Evolutionary conservation across 208 protist genomes (phyloP), one percentile per base, ranked within the genome.

Genomic region (Trypanosoma platydactyli): DNA sequence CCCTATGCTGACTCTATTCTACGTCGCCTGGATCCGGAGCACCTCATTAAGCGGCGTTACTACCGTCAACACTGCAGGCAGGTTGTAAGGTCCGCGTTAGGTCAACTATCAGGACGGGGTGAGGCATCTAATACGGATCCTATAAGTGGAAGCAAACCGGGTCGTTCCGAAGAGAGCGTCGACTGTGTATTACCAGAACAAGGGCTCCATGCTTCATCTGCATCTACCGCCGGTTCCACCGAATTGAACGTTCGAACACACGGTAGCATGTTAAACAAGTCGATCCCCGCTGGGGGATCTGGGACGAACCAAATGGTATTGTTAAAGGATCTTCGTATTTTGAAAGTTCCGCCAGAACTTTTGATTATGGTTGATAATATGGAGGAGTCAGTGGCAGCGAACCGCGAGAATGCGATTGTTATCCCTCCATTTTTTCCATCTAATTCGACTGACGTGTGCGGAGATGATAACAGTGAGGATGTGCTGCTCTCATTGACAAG

Each of bases 1-100:
- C 85, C 90, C 24, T 95, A 95, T 67, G 90, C 90, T 18, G 85
- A 95, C 71, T 89, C 90, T 18, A 95, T 95, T 63, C 68, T 95
- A 41, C 76, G 79, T 63, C 84, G 84, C 51, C 77, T 95, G 57
- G 90, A 95, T 68, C 86, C 85, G 2, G 70, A 91, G n/a, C 51
- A 85, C 48, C 56, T 79, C 45, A 75, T 95, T 41, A 61, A 71
- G 58, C 71, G 81, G 44, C 82, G 86, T 20, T 95, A 81, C 71
- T 95, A 93, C 69, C 75, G 89, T 1, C 84, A 91, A 44, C 79
- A 95, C 71, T 95, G 89, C 54, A 78, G 77, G 20, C 71, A 85
- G 42, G 72, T 92, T 13, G 46, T 73, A 40, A 81, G 86, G 4
- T 76, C 80, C 35, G 62, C 74, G 22, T 63, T 89, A n/a, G 54